Evolutionary conservation across 192 early-diverging fungal genomes (phyloP).

Genomic region (Polychytrium aggregatum): DNA sequence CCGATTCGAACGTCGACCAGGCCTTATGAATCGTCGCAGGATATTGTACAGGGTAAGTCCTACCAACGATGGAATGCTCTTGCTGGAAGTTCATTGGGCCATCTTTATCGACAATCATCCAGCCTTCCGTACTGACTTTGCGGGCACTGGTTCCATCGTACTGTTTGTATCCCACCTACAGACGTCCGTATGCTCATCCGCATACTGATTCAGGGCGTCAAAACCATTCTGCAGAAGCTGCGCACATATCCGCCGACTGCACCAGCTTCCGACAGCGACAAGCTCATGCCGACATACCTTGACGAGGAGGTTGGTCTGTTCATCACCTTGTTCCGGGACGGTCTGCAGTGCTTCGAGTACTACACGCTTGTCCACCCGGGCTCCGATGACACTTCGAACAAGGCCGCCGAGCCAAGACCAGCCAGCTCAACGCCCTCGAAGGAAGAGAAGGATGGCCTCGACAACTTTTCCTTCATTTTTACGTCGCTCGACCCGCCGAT

Average conservation of each 20-base stretch:
- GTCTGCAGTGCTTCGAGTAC: conserved; percentile 74
- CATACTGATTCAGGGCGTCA: conserved; percentile 80
- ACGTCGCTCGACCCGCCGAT: conserved; percentile 71
- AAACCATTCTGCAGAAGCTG: conserved; percentile 65
- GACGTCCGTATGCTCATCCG: conserved; percentile 84
- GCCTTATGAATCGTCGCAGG: conserved; percentile 41
- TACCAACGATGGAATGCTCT: background rate
- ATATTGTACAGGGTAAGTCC: conserved; percentile 67
- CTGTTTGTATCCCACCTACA: no score
- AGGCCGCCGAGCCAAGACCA: no score
- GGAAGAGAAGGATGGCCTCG: conserved; percentile 85
- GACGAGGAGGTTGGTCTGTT: conserved; percentile 65
- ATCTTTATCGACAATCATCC: background rate
- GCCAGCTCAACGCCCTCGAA: conserved; percentile 31
- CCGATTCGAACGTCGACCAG: conserved; percentile 34
- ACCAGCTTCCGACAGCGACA: conserved; percentile 11
- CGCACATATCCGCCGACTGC: conserved; percentile 57
- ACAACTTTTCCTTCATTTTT: conserved; percentile 81
- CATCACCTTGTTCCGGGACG: conserved; percentile 58
- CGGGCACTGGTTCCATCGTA: no score
- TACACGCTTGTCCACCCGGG: no score
- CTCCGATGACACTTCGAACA: no score
- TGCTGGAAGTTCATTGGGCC: no score
- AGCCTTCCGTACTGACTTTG: conserved; percentile 1
- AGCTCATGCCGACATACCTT: background rate